Conservation (phyloP, 192 early-diverging fungal genomes). For the Coemansia sp. region DNA sequence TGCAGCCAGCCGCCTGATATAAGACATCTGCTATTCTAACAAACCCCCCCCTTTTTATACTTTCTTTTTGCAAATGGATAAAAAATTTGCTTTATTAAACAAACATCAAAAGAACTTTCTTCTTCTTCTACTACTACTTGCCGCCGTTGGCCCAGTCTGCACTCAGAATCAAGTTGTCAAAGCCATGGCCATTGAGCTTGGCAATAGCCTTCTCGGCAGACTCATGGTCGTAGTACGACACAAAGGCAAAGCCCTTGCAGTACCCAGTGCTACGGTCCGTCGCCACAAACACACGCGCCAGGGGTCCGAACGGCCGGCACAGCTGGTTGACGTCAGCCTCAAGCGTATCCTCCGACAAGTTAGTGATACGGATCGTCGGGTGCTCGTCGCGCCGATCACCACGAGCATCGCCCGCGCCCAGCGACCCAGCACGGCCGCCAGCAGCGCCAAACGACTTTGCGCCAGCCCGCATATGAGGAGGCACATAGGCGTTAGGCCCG, state of each 20-base stretch:
- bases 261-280: slow-evolving; percentile 77
- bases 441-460: slow-evolving; percentile 34
- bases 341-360: slow-evolving; percentile 90
- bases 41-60: background rate
- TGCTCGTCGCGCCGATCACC: slow-evolving; percentile 64
- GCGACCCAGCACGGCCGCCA: slow-evolving; percentile 8
- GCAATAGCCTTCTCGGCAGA: slow-evolving; percentile 81
- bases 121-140: slow-evolving; percentile 17
- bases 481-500: slow-evolving; percentile 75
- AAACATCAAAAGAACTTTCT: slow-evolving; percentile 10
- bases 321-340: slow-evolving; percentile 89
- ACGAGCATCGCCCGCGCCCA: slow-evolving; percentile 30
- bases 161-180: slow-evolving; percentile 91
- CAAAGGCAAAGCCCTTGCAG: slow-evolving; percentile 97
- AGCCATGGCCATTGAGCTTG: slow-evolving; percentile 91
- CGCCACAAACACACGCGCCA: slow-evolving; percentile 82
- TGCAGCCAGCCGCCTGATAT: background rate
- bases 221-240: slow-evolving; percentile 78
- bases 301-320: slow-evolving; percentile 81
- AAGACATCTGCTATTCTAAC: background rate
- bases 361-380: slow-evolving; percentile 87
- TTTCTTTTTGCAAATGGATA: background rate
- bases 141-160: slow-evolving; percentile 73
- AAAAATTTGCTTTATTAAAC: background rate
- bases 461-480: slow-evolving; percentile 78